These are phyloP conservation scores for Hypoxylon lenormandii DNA, from an alignment of 495 filamentous ascomycete genomes.

Conservation along the genomic window DNA sequence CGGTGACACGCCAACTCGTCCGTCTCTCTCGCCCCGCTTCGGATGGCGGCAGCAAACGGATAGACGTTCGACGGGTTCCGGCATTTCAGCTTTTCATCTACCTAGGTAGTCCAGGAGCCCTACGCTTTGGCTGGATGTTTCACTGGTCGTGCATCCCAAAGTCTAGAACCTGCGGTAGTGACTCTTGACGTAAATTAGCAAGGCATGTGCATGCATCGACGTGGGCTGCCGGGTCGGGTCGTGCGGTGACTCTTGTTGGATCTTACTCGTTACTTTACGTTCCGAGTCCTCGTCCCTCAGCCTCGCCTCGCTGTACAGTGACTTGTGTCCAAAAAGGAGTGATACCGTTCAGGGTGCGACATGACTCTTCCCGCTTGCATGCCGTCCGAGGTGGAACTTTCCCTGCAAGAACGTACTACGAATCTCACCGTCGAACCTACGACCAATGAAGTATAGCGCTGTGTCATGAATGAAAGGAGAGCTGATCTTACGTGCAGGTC, in stretches of 20 bases:
- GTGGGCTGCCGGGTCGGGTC: slow-evolving; percentile 9
- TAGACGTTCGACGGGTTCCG: slow-evolving; percentile 26
- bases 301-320: slow-evolving; percentile 9
- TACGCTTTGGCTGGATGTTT: slow-evolving; percentile 7
- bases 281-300: slow-evolving; percentile 25
- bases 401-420: background rate
- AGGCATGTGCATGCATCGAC: slow-evolving; percentile 4
- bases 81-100: slow-evolving; percentile 27
- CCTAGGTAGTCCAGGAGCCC: background rate
- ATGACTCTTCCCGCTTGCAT: background rate
- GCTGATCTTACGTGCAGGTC: slow-evolving; percentile 20
- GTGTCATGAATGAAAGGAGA: background rate
- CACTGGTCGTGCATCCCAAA: slow-evolving; percentile 12
- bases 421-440: background rate
- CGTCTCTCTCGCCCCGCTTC: slow-evolving; percentile 21
- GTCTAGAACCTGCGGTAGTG: background rate
- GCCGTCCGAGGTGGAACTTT: background rate
- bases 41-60: slow-evolving; percentile 40
- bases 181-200: background rate
- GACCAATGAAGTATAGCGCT: slow-evolving; percentile 6
- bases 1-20: slow-evolving; percentile 16
- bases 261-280: slow-evolving; percentile 25
- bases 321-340: background rate
- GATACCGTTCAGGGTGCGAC: background rate
- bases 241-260: slow-evolving; percentile 13